Base-by-base conservation (phyloP, 2,329 filamentous ascomycete genomes). In the Capronia americana region DNA sequence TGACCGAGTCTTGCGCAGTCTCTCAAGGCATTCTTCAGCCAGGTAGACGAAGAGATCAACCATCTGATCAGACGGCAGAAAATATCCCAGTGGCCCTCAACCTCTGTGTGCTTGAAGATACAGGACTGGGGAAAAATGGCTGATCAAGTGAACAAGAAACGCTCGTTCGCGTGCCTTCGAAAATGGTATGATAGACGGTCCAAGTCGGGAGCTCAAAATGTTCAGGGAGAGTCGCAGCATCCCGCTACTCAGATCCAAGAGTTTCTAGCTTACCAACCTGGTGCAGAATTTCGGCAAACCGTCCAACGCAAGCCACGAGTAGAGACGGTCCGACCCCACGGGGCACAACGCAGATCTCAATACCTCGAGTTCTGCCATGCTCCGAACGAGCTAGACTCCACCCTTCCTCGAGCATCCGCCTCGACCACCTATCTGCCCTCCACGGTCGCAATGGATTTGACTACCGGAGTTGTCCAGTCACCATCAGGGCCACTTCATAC, bases 121-220 rank as follows among this genome's bases (percentile, higher is more conserved):
- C 4, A 1, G 48, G 32, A 12, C 28, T 28, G 26, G 14, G 48
- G n/a, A n/a, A 63, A n/a, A 30, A 38, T 63, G 30, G 48, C 53
- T 26, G 55, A 38, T 34, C 44, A 58, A 24, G 41, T 55, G 12
- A 54, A 53, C 48, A 63, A 66, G 54, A 66, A 63, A 55, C 41
- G 38, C 8, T 55, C 53, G 30, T 55, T 55, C 26, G 30, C 44
- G 32, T 14, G 26, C 41, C 26, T 61, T 53, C 58, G 58, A 24
- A 51, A 30, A 54, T 60, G 57, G 57, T 60, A 34, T 53, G 46
- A 38, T n/a, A 60, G 32, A 30, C 48, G 56, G 20, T 24, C 53
- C 17, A 63, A 38, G 38, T 44, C 64, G 10, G 50, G 44, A 6
- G 61, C 23, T 8, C 54, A 56, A 17, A 51, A 44, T 44, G 38